Conservation (phyloP, 1,284 basidiomycete species). For the Boletus sp. region DNA sequence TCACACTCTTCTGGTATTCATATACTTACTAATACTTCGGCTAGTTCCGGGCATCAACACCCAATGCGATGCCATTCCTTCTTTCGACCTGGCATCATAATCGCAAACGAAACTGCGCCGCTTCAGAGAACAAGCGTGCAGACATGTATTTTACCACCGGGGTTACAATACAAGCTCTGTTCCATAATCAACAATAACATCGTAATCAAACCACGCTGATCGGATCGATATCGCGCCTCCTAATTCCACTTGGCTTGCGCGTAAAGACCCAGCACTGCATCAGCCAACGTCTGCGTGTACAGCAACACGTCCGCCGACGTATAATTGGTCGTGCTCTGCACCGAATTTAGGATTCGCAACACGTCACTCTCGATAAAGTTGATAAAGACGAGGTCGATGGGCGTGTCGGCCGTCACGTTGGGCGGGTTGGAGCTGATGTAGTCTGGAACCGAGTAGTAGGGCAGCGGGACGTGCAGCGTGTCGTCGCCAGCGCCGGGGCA, state of each 20-base stretch:
- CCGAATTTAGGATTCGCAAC: constrained; percentile 49
- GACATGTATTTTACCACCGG: too few relatives aligned
- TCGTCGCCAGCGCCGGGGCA: constrained; percentile 75
- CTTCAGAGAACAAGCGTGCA: too few relatives aligned
- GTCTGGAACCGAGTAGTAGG: constrained; percentile 50
- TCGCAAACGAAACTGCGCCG: too few relatives aligned
- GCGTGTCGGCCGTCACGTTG: constrained; percentile 43
- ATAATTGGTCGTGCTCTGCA: constrained; percentile 51
- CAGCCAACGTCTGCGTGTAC: constrained; percentile 51
- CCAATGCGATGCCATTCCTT: too few relatives aligned
- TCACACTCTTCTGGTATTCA: not conserved
- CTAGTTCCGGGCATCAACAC: not conserved
- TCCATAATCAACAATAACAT: too few relatives aligned
- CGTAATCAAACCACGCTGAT: too few relatives aligned
- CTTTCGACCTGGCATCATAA: too few relatives aligned
- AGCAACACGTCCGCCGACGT: constrained; percentile 45
- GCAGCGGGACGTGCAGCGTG: constrained; percentile 52
- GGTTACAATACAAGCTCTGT: too few relatives aligned
- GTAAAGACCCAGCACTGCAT: constrained; percentile 55
- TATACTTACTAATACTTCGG: not conserved
- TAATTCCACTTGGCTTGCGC: constrained; percentile 61
- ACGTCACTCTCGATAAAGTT: constrained; percentile 58
- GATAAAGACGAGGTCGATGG: constrained; percentile 67
- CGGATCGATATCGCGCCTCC: too few relatives aligned
- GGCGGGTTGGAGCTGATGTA: constrained; percentile 60